phyloP scores from a whole-genome alignment of 2,329 filamentous ascomycete genomes.

The Colletotrichum sansevieriae region DNA sequence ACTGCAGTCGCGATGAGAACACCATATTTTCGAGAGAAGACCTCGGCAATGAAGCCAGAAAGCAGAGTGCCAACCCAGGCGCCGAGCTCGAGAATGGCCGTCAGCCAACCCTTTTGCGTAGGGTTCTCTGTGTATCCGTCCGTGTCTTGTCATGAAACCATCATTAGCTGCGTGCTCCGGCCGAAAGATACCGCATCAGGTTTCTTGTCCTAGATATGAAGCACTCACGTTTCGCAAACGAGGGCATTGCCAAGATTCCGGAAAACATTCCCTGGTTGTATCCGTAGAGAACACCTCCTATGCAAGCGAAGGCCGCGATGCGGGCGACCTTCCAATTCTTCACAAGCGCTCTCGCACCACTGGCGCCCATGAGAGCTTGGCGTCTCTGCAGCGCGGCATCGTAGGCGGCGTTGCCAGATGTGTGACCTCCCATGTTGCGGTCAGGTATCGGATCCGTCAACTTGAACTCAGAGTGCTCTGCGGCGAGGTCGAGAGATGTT shows the following conservation, averaged over 20 bases:
- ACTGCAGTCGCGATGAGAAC: constrained; percentile 75
- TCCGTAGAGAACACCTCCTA: constrained; percentile 74
- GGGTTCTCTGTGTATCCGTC: constrained; percentile 47
- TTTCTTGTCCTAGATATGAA: not conserved
- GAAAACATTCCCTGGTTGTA: constrained; percentile 79
- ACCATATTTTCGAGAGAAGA: constrained; percentile 75
- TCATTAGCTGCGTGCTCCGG: no score
- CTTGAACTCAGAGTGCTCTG: no score
- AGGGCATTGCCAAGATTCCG: constrained; percentile 72
- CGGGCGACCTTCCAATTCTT: constrained; percentile 72
- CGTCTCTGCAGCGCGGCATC: constrained; percentile 66
- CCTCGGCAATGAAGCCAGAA: constrained; percentile 79
- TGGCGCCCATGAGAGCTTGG: constrained; percentile 66
- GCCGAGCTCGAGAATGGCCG: constrained; percentile 79
- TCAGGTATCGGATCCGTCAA: no score
- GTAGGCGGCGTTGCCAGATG: constrained; percentile 53
- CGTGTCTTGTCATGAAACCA: constrained; percentile 60
- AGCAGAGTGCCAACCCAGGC: constrained; percentile 82
- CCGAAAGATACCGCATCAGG: not conserved
- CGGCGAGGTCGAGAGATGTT: not conserved
- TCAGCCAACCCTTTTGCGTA: constrained; percentile 68
- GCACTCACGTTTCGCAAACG: constrained; percentile 64
- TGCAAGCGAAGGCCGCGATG: constrained; percentile 73
- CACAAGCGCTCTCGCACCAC: constrained; percentile 64
- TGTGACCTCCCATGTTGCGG: constrained; percentile 56